Conservation (phyloP, 768 basidiomycete species). For the Lactarius trivialis region DNA sequence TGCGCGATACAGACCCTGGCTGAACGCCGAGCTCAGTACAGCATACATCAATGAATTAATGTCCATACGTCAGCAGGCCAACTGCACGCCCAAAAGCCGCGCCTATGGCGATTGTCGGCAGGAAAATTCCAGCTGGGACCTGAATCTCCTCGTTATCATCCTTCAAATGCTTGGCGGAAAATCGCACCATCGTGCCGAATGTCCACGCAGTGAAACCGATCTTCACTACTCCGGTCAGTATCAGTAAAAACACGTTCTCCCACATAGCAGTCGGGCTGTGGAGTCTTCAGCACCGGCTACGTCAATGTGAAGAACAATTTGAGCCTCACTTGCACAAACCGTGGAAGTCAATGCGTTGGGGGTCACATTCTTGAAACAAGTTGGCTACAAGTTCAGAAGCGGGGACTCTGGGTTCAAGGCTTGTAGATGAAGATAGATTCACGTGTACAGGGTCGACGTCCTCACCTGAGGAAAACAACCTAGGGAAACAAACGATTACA, state of each 20-base stretch:
- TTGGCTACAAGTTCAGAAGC: conserved; percentile 78
- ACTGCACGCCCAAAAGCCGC: conserved; percentile 67
- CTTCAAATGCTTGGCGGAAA: background rate
- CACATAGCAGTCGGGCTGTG: conserved; percentile 55
- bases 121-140: conserved; percentile 72
- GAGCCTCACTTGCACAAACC: conserved; percentile 71
- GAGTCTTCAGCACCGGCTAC: background rate
- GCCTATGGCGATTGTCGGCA: conserved; percentile 70
- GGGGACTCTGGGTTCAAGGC: conserved; percentile 54
- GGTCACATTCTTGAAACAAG: conserved; percentile 77
- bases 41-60: background rate
- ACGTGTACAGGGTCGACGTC: background rate
- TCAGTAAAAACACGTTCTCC: conserved; percentile 61
- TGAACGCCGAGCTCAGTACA: too few species aligned
- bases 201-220: conserved; percentile 65
- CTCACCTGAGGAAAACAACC: conserved; percentile 61
- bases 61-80: conserved; percentile 55
- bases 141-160: conserved; percentile 26
- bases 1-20: conserved; percentile 61
- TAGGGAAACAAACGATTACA: conserved; percentile 24
- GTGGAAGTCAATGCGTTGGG: conserved; percentile 57
- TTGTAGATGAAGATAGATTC: background rate
- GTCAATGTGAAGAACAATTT: background rate
- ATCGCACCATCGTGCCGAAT: conserved; percentile 65
- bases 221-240: conserved; percentile 57